These are phyloP conservation scores for Arabidopsis lyrata DNA, from an alignment of 441 rosid species.

Conservation along the genomic window DNA sequence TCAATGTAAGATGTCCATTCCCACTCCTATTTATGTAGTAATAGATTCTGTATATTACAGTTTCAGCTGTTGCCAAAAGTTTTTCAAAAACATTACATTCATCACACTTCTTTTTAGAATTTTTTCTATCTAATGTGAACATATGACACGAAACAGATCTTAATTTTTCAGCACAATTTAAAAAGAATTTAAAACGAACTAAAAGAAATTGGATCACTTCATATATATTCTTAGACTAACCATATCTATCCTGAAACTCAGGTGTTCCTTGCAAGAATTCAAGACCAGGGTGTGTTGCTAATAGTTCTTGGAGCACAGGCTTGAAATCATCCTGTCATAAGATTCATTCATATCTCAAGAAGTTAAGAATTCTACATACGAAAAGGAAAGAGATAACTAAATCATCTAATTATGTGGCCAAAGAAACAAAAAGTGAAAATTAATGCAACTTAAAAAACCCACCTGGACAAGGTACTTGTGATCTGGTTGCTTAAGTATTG, in stretches of 20 bases:
- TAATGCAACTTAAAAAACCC: constrained; percentile 17
- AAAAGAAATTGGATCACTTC: neutral
- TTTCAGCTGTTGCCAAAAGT: constrained; percentile 85
- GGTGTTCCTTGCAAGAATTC: constrained; percentile 98
- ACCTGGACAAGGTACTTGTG: constrained; percentile 88
- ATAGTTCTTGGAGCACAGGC: constrained; percentile 81
- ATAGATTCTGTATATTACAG: constrained; percentile 97
- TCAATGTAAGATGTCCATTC: constrained; percentile 85
- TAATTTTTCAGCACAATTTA: neutral
- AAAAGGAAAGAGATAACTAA: neutral
- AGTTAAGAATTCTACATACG: neutral
- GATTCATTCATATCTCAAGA: constrained; percentile 8
- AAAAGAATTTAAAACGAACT: neutral
- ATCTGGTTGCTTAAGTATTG: constrained; percentile 84
- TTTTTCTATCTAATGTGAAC: neutral
- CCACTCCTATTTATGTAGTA: constrained; percentile 93
- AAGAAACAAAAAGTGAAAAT: neutral
- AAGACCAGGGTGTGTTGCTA: constrained; percentile 98
- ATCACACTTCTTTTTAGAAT: neutral
- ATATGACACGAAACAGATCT: neutral
- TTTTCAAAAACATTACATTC: constrained; percentile 13
- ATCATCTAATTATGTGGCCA: constrained; percentile 12
- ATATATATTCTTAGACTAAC: constrained; percentile 51
- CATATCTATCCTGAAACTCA: constrained; percentile 99
- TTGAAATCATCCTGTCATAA: constrained; percentile 89